phyloP scores from a whole-genome alignment of 139 green algal genomes.

The Eudorina sp. region DNA sequence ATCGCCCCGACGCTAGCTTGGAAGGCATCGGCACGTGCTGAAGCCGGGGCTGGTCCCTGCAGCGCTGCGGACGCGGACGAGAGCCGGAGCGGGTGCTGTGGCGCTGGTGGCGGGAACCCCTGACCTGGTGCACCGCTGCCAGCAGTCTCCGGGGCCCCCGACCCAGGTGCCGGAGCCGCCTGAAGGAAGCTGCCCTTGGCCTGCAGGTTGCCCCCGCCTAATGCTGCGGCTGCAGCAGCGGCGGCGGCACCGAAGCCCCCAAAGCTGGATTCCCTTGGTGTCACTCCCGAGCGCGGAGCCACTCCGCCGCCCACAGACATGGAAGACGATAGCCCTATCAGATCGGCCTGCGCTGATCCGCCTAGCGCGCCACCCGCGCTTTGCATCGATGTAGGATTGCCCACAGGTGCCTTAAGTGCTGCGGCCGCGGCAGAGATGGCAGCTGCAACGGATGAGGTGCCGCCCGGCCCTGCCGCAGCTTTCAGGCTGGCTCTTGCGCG shows the following conservation, averaged over 20 bases:
- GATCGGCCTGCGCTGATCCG: neutral
- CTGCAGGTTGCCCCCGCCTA: neutral
- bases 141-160: neutral
- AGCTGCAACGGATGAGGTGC: neutral
- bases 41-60: neutral
- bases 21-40: neutral
- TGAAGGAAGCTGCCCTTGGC: neutral
- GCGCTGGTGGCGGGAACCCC: neutral
- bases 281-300: neutral
- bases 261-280: constrained; percentile 13
- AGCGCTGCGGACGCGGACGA: neutral
- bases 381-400: neutral
- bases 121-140: neutral
- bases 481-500: constrained; percentile 34
- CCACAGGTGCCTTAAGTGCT: neutral
- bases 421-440: neutral
- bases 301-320: neutral
- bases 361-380: neutral
- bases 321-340: neutral
- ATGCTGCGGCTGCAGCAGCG: neutral
- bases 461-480: constrained; percentile 9
- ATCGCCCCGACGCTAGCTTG: neutral
- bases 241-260: neutral
- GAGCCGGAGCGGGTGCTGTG: neutral
- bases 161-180: neutral